Conservation (phyloP, 768 basidiomycete species). For the Inosperma sp. region DNA sequence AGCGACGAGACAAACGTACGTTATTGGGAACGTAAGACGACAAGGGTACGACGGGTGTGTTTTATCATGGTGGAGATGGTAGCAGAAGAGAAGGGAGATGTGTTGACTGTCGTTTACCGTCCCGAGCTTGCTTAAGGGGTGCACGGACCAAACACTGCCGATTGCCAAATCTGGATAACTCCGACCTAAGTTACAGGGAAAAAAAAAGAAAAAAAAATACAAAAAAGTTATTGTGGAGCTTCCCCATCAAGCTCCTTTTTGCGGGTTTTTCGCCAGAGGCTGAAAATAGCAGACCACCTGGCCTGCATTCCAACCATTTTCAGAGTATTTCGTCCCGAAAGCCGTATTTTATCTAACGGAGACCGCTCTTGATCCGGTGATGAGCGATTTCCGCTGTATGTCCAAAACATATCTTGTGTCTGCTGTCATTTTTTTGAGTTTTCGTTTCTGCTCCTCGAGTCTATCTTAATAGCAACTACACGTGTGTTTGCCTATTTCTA, state of each 20-base stretch:
- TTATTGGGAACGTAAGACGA: constrained; percentile 42
- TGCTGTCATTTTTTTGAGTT: too few relatives aligned
- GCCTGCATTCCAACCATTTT: too few relatives aligned
- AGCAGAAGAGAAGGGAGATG: constrained; percentile 26
- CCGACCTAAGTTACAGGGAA: constrained; percentile 16
- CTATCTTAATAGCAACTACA: too few relatives aligned
- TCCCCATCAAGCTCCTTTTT: constrained; percentile 20
- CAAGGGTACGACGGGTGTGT: constrained; percentile 29
- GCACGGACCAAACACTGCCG: constrained; percentile 38
- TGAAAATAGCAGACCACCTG: constrained; percentile 13
- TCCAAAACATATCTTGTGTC: too few relatives aligned
- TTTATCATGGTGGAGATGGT: constrained; percentile 44
- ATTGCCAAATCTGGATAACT: constrained; percentile 8
- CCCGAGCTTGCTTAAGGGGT: constrained; percentile 35
- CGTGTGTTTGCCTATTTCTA: too few relatives aligned
- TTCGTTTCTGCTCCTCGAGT: too few relatives aligned
- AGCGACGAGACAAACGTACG: constrained; percentile 52
- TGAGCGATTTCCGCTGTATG: too few relatives aligned
- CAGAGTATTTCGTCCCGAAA: not conserved
- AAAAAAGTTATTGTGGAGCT: constrained; percentile 5
- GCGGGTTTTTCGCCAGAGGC: constrained; percentile 40
- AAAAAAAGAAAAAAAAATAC: not conserved
- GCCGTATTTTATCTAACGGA: not conserved
- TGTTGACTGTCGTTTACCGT: constrained; percentile 55
- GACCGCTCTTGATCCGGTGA: too few relatives aligned